These are phyloP conservation scores for Raffaelea arxii DNA, from an alignment of 2,329 filamentous ascomycete species.

Conservation along the genomic window DNA sequence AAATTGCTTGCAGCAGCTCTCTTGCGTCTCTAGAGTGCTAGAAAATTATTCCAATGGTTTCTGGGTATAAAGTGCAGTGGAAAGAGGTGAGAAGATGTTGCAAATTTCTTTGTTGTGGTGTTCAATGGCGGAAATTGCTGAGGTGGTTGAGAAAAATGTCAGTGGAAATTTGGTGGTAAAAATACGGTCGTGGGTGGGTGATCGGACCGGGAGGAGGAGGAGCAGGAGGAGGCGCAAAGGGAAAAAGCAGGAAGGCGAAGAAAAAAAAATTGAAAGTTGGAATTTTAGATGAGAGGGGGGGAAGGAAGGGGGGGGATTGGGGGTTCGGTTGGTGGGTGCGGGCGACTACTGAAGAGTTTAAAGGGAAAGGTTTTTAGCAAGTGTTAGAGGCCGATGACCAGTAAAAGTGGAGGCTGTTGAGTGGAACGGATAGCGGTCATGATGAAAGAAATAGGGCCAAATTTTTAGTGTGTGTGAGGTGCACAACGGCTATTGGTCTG, in stretches of 20 bases:
- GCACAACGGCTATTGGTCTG: neutral
- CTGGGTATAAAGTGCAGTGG: no score
- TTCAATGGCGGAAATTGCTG: no score
- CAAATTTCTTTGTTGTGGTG: no score
- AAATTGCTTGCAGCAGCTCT: no score
- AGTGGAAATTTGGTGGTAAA: neutral
- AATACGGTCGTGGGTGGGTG: neutral
- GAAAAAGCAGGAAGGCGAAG: neutral
- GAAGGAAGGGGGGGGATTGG: neutral
- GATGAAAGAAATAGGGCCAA: conserved; percentile 2
- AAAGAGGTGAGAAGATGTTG: no score
- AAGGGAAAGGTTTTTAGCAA: neutral
- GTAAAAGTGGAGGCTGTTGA: conserved; percentile 5
- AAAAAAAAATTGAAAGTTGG: neutral
- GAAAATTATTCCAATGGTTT: no score
- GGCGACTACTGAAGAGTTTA: neutral
- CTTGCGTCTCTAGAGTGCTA: no score
- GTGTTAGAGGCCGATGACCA: conserved; percentile 11
- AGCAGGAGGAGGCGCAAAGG: neutral
- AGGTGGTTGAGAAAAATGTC: no score
- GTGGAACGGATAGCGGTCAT: conserved; percentile 8
- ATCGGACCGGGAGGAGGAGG: no score
- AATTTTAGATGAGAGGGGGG: neutral
- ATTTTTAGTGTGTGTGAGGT: neutral
- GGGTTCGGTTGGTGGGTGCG: neutral